Evolutionary conservation across 495 filamentous ascomycete species (phyloP), one percentile per base, ranked within the genome.

Genomic region (Penicillium herquei): DNA sequence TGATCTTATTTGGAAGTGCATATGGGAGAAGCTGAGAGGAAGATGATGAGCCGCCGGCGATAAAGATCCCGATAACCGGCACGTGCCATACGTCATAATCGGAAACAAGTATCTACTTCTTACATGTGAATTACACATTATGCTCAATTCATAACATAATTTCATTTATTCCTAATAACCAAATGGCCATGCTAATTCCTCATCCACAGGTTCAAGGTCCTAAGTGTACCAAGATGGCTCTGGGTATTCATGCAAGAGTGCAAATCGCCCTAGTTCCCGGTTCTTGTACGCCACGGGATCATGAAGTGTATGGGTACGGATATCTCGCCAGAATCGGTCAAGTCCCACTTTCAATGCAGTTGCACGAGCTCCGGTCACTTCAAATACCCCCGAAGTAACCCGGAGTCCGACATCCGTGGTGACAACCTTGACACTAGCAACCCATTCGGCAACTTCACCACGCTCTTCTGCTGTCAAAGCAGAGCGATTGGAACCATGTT

Each of bases 271-370:
- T 57, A 85, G 48, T 70, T 86, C 82, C 48, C 76, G 65, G 46
- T 81, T 78, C 76, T 85, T 84, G 57, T 85, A 84, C 39, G 81
- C 78, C 31, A 85, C 80, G 3, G 83, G 83, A 63, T 87, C 83
- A 70, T 87, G 84, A 59, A 85, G 62, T 0, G 73, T 80, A 64
- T 87, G 84, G 16, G 80, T 82, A n/a, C 84, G 63, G 12, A 84
- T 63, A 57, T 85, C 82, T 48, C 83, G 67, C 81, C 81, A 85
- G 64, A 81, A 85, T 33, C 83, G 67, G 68, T 84, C 84, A 49
- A 87, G 66, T 0, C 81, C 81, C 0, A 81, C 76, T 58, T 76
- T 83, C 32, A 63, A 63, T 2, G 74, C 69, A 11, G 82, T 86
- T 6, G 82, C 76, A 52, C 78, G 68, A 1, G 81, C 70, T 1